Evolutionary conservation across 2,329 filamentous ascomycete species (phyloP), one percentile per base, ranked within the genome.

Genomic region (Pseudocercospora crystallina): DNA sequence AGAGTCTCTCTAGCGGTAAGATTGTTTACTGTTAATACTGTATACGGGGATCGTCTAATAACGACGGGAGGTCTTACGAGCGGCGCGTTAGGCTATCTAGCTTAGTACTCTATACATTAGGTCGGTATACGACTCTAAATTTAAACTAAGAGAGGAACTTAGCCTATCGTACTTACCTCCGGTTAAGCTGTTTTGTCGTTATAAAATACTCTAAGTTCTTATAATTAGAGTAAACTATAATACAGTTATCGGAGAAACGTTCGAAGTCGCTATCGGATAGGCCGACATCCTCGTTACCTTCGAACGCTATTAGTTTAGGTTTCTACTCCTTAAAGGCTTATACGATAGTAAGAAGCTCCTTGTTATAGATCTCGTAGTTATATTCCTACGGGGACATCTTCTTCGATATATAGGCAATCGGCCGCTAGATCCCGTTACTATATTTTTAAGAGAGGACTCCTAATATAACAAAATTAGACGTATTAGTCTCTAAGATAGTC

Each of bases 351-450:
- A 42, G 35, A 13, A 37, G 35, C 35, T 37, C 35, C 17, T 37
- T 8, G 32, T 42, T 42, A 42, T 47, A 47, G 32, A 38, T 37
- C 5, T 47, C 13, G 13, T 47, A 47, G 17, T 47, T 47, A 30
- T 37, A 37, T 20, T 47, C 10, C 2, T 15, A n/a, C 8, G n/a
- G 34, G 2, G 20, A 8, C 13, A 47, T 47, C 43, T 47, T 47
- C 17, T 39, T 37, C 8, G 34, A 47, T 5, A 38, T 29, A 35
- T 30, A 47, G 2, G 17, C 14, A 2, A 47, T 31, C 5, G 7
- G 20, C 13, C 5, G 7, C 8, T 12, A 42, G 26, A 2, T 20
- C 12, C 8, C 20, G 5, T 39, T 42, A 42, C 32, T 31, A 31
- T 14, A 9, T 42, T 5, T 3, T 12, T 42, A 42, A 3, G 11